Base-by-base conservation (phyloP, 169 alveolate genomes). In the Plasmodium berghei region DNA sequence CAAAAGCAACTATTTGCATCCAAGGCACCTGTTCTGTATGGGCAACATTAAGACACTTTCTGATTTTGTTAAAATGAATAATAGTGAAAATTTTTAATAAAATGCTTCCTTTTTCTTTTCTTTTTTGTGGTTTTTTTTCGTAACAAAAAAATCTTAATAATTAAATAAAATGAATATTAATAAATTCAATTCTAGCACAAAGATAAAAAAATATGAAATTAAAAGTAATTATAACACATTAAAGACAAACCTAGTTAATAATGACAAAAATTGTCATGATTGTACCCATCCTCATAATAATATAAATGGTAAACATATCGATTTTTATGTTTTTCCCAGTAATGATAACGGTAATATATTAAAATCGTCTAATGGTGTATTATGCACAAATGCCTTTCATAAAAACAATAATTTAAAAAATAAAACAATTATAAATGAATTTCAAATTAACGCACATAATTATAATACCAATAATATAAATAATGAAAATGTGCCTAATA, bases 281-380 rank as follows among this genome's bases (percentile, higher is more conserved):
- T 62, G 74, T 63, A 66, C 40, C 61, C 70, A 63, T 69, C 49
- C 40, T 54, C 89, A 48, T 42, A 75, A 75, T 75, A 63, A 75
- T 54, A 49, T 75, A 58, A 28, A 75, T 56, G 52, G n/a, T 62
- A 63, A 24, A 63, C 52, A 63, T 56, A 52, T 34, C 45, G 8
- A 56, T 14, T 28, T 55, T 40, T 67, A 62, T n/a, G 10, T 46
- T 58, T 22, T 75, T 16, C 42, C 58, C 49, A 52, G 49, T 58
- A 75, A 46, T 42, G 55, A 58, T 73, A 73, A 46, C 16, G 55
- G 42, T 73, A 73, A 49, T 45, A 16, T 40, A n/a, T 22, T 56
- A 58, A 55, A 58, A 8, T 16, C 87, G 22, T 73, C 72, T 73
- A 58, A 18, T 24, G 59, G 59, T 22, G 22, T 56, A 56, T 49